Evolutionary conservation across 2,329 filamentous ascomycete species (phyloP), one percentile per base, ranked within the genome.

Genomic region (Trichoderma afroharzianum): DNA sequence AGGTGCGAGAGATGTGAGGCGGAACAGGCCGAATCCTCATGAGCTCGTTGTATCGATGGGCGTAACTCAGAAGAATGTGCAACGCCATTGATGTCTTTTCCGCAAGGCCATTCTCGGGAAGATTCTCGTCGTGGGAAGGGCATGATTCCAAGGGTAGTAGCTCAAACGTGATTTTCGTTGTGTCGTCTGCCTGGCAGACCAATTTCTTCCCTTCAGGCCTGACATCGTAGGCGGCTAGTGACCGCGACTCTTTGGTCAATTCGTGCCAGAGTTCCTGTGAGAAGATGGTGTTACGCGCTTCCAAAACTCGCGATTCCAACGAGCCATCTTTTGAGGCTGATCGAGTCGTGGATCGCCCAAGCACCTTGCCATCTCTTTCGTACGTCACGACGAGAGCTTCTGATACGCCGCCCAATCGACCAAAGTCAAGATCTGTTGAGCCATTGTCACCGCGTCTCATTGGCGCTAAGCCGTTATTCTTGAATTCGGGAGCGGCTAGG

Each of bases 221-320:
- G 14, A 98, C 91, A 11, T 91, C 89, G 72, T 93, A 90, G 12
- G 90, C 89, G 3, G 91, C 86, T 26, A 97, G 84, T 0, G 87
- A 86, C 18, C 94, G 91, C 0, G 92, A 90, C 81, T 99, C 96
- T 21, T 93, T 88, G 67, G 91, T 91, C 72, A 98, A 85, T 81
- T 99, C 96, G 76, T 97, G 91, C 87, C 94, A 98, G 2, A 99
- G 83, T 79, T 99, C 96, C 78, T 95, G 91, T 32, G 93, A 90
- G 76, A 93, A 94, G 24, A 95, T 86, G 63, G 92, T 93, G 79
- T 96, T 92, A 71, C 93, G 87, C 3, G 93, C 92, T 76, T 93
- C 88, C 21, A 91, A 88, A 36, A 97, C 92, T 11, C 90, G 87
- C 33, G 89, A 85, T 74, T 93, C 89, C 9, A 95, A 83, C 1